Conservation (phyloP, 192 early-diverging fungal genomes). For the Entomortierella chlamydospora region DNA sequence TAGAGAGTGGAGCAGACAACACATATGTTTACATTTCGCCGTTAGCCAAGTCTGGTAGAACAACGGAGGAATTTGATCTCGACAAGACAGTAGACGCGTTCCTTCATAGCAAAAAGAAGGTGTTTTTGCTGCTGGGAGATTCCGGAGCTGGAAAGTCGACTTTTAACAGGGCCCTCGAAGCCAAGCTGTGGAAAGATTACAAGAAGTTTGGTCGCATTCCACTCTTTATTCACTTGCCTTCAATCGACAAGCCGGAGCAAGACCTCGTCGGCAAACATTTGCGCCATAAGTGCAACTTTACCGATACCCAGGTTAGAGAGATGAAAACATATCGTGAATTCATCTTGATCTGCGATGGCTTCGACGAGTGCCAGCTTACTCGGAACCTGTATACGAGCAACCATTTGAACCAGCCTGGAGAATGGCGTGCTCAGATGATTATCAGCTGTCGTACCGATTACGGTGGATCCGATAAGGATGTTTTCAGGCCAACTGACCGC, state of each 20-base stretch:
- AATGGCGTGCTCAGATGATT: conserved; percentile 1
- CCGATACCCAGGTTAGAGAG: background rate
- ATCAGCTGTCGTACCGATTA: conserved; percentile 10
- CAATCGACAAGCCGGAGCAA: conserved; percentile 7
- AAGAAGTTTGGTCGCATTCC: background rate
- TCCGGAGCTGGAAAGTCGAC: conserved; percentile 23
- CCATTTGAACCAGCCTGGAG: background rate
- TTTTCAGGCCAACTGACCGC: background rate
- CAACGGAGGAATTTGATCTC: background rate
- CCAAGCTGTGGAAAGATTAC: conserved; percentile 7
- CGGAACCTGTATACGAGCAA: background rate
- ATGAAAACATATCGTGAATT: conserved; percentile 4
- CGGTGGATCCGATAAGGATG: background rate
- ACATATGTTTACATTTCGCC: too few species aligned
- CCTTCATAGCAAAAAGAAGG: background rate
- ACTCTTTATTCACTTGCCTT: conserved; percentile 8
- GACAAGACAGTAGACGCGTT: background rate
- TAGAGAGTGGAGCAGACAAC: too few species aligned
- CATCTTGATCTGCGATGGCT: conserved; percentile 2
- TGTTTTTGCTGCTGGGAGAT: conserved; percentile 8
- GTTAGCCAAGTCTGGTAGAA: too few species aligned
- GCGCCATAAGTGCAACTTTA: background rate
- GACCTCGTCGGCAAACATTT: conserved; percentile 16
- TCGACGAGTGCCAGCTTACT: background rate
- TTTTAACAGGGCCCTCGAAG: conserved; percentile 4